Evolutionary conservation across 257 asterid species (phyloP), one percentile per base, ranked within the genome.

Genomic region (Solanum boliviense): DNA sequence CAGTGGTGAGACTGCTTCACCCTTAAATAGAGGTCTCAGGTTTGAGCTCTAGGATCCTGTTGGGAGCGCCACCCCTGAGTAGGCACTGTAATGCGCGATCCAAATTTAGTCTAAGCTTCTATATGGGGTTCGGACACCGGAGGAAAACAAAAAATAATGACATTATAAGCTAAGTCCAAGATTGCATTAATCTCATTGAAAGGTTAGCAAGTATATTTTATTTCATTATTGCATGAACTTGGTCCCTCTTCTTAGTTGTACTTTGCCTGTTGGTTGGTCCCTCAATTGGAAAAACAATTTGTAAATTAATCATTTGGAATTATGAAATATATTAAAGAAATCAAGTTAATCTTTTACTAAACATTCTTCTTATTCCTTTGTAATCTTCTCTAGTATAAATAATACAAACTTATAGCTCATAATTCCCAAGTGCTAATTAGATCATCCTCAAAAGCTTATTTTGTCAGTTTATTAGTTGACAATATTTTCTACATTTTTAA

Each of bases 221-320:
- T 38, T 70, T 41, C 89, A 89, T 89, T 62, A 88, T 88, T 90
- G 92, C 94, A 90, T 92, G 93, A 89, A 90, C 88, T 89, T 88
- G 88, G 88, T 88, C 91, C 88, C 88, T 88, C 85, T 86, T 12
- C 75, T 93, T 93, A 92, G 98, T 86, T 95, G 98, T 94, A 78
- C 83, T 87, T 90, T 91, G 92, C 93, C 93, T 94, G 94, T 88
- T 90, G 82, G 76, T 71, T 88, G 91, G 92, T 89, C 96, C 94
- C 91, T 89, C 92, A 76, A 79, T 90, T 88, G 93, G 23, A 27
- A 79, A 44, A 44, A 91, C 62, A 96, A 89, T 88, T 87, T 90
- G 91, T 48, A 71, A 27, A 60, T 68, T 87, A 89, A 88, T 91
- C 90, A 88, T 90, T 60, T 87, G 83, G 90, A 73, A 89, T 60